Conservation (phyloP, 768 basidiomycete species). For the Hypsizygus marmoreus region DNA sequence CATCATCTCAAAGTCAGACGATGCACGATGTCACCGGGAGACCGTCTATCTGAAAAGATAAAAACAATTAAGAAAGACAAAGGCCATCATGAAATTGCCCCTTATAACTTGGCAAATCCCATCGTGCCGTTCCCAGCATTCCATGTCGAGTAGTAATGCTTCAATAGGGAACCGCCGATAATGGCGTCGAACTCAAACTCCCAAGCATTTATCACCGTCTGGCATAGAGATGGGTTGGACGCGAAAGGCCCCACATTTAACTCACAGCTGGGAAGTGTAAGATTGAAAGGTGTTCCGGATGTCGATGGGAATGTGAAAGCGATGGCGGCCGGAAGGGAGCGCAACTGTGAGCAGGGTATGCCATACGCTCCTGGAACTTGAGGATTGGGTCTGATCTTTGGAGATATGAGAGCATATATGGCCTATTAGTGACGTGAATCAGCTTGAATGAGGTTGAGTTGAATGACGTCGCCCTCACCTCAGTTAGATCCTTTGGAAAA, state of each 20-base stretch:
- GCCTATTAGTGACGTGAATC: constrained; percentile 31
- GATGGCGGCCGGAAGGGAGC: constrained; percentile 49
- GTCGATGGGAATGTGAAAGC: constrained; percentile 53
- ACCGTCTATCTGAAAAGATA: neutral
- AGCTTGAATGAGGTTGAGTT: constrained; percentile 7
- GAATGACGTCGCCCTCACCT: constrained; percentile 25
- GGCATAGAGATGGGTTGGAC: constrained; percentile 47
- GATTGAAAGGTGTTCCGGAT: constrained; percentile 47
- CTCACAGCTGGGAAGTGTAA: constrained; percentile 57
- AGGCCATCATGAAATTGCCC: constrained; percentile 1
- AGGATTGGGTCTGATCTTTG: constrained; percentile 49
- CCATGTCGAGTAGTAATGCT: constrained; percentile 63
- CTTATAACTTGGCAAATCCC: constrained; percentile 52
- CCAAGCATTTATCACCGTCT: constrained; percentile 59
- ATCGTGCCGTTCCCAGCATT: constrained; percentile 49
- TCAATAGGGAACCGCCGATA: constrained; percentile 52
- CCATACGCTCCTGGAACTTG: constrained; percentile 59
- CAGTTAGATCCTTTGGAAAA: constrained; percentile 47
- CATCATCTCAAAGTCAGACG: too few relatives aligned
- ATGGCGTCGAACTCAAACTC: constrained; percentile 47
- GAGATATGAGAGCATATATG: constrained; percentile 57
- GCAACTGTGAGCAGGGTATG: constrained; percentile 47
- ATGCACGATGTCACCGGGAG: neutral
- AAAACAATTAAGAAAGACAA: neutral
- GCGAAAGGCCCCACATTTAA: constrained; percentile 58